A percentile compares a stretch with the other conserved stretches of the same genome.
Evolutionary conservation across 371 early-diverging fungal genomes (phyloP).

Genomic region (Apophysomyces ossiformis): DNA sequence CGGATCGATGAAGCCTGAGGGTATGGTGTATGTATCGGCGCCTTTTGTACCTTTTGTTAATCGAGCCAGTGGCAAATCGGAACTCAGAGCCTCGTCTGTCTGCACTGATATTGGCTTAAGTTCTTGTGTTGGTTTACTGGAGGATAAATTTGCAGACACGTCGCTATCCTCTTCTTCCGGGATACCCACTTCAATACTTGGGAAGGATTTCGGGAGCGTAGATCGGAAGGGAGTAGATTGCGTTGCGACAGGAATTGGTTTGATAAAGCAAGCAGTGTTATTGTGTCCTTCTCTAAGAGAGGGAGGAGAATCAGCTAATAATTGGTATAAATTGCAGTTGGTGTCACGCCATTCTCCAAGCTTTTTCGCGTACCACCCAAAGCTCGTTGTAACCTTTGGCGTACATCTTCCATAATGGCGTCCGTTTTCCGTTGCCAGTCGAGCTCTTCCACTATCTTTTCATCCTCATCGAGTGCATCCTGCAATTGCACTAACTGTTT

Average conservation of each 20-base stretch:
- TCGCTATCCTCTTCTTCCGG: neutral
- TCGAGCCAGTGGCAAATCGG: neutral
- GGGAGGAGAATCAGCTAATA: slow-evolving; percentile 5
- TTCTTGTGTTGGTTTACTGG: neutral
- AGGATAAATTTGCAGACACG: neutral
- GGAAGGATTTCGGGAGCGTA: neutral
- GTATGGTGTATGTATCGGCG: neutral
- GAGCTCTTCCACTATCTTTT: slow-evolving; percentile 14
- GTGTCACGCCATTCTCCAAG: slow-evolving; percentile 8
- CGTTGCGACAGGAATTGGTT: neutral
- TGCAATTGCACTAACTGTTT: slow-evolving; percentile 26
- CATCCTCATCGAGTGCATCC: slow-evolving; percentile 25
- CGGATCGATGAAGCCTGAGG: neutral
- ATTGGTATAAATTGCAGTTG: slow-evolving; percentile 8
- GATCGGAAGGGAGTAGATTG: slow-evolving; percentile 1
- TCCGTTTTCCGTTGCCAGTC: slow-evolving; percentile 31
- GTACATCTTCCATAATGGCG: slow-evolving; percentile 29
- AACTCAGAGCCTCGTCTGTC: neutral
- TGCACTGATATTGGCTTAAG: neutral
- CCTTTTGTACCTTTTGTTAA: neutral
- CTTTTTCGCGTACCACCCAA: slow-evolving; percentile 22
- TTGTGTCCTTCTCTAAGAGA: neutral
- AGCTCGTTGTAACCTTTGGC: slow-evolving; percentile 28
- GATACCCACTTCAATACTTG: neutral
- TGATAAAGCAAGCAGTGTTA: slow-evolving; percentile 2